Base-by-base conservation (phyloP, 345 rosid genomes). In the Luvunga scandens region DNA sequence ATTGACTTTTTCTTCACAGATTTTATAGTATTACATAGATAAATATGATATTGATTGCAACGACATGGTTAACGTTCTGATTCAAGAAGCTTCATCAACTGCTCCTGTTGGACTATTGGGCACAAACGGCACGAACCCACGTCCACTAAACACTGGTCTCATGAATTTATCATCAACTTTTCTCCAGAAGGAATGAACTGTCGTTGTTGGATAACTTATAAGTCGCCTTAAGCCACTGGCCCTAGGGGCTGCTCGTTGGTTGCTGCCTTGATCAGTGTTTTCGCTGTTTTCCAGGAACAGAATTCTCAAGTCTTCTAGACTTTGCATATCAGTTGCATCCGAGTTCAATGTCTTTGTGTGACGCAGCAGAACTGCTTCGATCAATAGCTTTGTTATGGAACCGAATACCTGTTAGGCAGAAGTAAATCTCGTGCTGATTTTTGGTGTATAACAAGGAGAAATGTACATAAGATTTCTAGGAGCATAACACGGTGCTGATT, bases 171-270 rank as follows among this genome's bases (percentile, higher is more conserved):
- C 91, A 72, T 92, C 94, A 66, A 92, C 87, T 66, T 89, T 88
- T 80, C 94, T 86, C 97, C 97, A 90, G 4, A 83, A 59, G 87
- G 85, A 80, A 72, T 90, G 97, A 61, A 85, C 91, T 18, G 94
- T 85, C 69, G 83, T 76, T 9, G 83, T 81, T 4, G 97, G 90
- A 79, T 88, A 75, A 10, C 75, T 88, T 27, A 91, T 72, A 24
- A 91, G 85, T 79, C 85, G 53, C 80, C 91, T 84, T 9, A 87
- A 83, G 68, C 84, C 87, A 18, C 89, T 86, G 30, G 87, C 38
- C 62, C 61, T 86, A 0, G 31, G 73, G 4, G 39, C 69, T 48
- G 56, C 45, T 27, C 25, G 77, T 39, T 24, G 50, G 59, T 39
- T 66, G 74, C 36, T 81, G 14, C 73, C 82, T 53, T 59, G 83